A percentile compares a stretch with the other conserved stretches of the same genome.
Evolutionary conservation across 305 asterid species (phyloP).

Genomic region (Salvia sclarea): DNA sequence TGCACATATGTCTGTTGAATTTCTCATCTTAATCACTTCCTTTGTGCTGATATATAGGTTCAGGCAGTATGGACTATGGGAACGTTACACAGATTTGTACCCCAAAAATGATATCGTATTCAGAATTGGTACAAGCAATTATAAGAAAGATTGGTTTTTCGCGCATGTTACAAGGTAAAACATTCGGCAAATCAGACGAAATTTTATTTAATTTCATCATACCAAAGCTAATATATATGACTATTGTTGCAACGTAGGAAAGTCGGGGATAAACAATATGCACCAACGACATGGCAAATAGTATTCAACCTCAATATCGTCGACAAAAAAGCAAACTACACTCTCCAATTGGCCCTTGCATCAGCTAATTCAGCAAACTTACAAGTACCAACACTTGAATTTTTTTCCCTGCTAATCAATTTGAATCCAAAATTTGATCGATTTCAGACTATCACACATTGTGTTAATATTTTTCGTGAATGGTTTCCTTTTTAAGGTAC

Average conservation of each 20-base stretch:
- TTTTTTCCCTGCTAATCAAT: neutral
- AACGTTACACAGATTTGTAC: constrained; percentile 41
- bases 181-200: neutral
- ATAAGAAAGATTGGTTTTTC: constrained; percentile 52
- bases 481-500: constrained; percentile 36
- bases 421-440: too few species aligned
- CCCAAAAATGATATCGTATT: constrained; percentile 46
- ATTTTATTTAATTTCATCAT: neutral
- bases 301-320: constrained; percentile 43
- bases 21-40: neutral
- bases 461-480: neutral
- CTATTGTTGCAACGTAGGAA: constrained; percentile 33
- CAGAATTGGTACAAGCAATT: constrained; percentile 45
- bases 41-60: constrained; percentile 34
- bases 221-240: neutral
- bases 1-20: neutral
- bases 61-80: constrained; percentile 59
- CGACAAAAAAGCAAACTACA: constrained; percentile 41
- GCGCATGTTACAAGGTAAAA: constrained; percentile 53
- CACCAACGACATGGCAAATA: constrained; percentile 56
- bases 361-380: constrained; percentile 43
- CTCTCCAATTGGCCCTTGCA: constrained; percentile 60
- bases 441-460: too few species aligned
- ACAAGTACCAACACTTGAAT: constrained; percentile 36
- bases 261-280: constrained; percentile 24